phyloP scores from a whole-genome alignment of 163 green algal genomes.

The Scenedesmus sp. region DNA sequence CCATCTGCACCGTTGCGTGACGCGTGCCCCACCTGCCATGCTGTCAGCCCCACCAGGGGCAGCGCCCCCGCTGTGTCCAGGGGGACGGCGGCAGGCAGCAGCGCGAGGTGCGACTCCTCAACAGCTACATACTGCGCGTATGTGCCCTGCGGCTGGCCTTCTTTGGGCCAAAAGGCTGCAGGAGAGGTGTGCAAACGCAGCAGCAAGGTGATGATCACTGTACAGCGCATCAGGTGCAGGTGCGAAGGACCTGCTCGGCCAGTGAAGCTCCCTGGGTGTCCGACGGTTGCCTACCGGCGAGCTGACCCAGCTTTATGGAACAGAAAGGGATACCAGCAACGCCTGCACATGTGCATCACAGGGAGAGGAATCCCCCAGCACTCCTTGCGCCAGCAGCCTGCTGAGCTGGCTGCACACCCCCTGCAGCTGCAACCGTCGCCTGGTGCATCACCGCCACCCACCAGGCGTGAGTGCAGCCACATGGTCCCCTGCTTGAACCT shows the following conservation, averaged over 20 bases:
- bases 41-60: slow-evolving; percentile 47
- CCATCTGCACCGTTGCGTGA: too few relatives aligned
- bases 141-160: slow-evolving; percentile 32
- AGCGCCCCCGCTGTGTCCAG: slow-evolving; percentile 39
- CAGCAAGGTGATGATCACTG: neutral
- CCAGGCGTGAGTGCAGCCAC: slow-evolving; percentile 61
- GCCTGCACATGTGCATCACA: too few relatives aligned
- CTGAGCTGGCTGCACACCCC: too few relatives aligned
- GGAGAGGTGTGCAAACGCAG: neutral
- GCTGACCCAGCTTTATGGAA: too few relatives aligned
- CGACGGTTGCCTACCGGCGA: too few relatives aligned
- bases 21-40: slow-evolving; percentile 39
- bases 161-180: neutral
- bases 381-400: too few relatives aligned
- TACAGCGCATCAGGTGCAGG: too few relatives aligned
- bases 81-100: slow-evolving; percentile 50
- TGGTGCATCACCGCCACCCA: neutral
- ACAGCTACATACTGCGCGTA: slow-evolving; percentile 59
- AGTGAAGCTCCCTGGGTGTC: too few relatives aligned
- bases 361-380: too few relatives aligned
- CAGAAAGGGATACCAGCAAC: too few relatives aligned
- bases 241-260: too few relatives aligned
- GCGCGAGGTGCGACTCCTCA: slow-evolving; percentile 53
- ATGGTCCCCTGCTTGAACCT: slow-evolving; percentile 55
- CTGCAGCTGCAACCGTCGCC: too few relatives aligned